These are phyloP conservation scores for Aurantiochytrium sp. DNA, from an alignment of 108 stramenopile species.

Conservation along the genomic window DNA sequence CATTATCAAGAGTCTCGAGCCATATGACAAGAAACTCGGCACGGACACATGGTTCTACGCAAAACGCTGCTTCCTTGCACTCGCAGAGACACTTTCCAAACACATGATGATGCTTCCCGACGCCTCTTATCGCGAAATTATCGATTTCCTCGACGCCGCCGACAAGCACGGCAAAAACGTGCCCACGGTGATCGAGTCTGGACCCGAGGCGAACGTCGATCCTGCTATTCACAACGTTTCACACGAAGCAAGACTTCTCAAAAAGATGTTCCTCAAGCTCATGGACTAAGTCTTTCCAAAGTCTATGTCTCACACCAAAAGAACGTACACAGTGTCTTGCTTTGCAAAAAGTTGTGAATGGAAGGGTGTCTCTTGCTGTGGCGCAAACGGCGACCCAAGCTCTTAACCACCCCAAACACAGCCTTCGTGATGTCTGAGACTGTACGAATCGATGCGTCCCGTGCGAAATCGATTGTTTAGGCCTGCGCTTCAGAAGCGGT, in stretches of 20 bases:
- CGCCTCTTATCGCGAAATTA: conserved; percentile 55
- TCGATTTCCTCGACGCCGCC: conserved; percentile 58
- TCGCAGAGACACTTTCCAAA: conserved; percentile 65
- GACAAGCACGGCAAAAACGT: conserved; percentile 48
- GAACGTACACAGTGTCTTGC: no score
- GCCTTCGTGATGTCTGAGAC: not conserved
- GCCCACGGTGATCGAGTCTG: conserved; percentile 42
- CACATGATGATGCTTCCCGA: conserved; percentile 63
- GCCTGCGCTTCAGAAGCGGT: no score
- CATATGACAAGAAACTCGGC: conserved; percentile 70
- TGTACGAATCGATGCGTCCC: not conserved
- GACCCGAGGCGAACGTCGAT: conserved; percentile 29
- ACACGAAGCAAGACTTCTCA: conserved; percentile 52
- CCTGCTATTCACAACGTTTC: conserved; percentile 40
- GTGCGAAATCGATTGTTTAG: no score
- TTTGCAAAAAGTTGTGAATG: no score
- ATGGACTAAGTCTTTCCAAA: not conserved
- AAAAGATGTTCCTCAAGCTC: conserved; percentile 42
- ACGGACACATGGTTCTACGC: conserved; percentile 75
- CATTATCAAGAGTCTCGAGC: conserved; percentile 69
- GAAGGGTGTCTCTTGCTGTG: no score
- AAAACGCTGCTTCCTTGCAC: conserved; percentile 69
- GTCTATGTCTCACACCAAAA: no score
- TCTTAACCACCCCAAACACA: not conserved
- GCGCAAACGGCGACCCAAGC: not conserved